A percentile compares a stretch with the other conserved stretches of the same genome.
These are phyloP conservation scores for Pseudomonodictys pantanalensis DNA, from an alignment of 495 filamentous ascomycete species.

Conservation along the genomic window DNA sequence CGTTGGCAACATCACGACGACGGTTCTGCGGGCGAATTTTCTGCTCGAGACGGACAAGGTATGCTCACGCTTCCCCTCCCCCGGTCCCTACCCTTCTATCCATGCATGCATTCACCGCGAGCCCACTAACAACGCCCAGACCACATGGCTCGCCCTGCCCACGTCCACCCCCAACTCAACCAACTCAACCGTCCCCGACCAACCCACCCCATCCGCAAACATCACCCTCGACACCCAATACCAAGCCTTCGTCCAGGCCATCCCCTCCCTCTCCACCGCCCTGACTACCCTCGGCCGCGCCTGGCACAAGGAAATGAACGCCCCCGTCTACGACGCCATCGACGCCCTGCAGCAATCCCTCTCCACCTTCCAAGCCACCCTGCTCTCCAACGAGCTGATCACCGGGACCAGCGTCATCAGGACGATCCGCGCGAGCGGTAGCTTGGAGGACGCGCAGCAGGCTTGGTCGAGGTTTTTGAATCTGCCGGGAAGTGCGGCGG, in stretches of 20 bases:
- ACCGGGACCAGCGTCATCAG: slow-evolving; percentile 20
- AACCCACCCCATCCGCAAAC: neutral
- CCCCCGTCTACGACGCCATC: slow-evolving; percentile 23
- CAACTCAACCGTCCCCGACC: neutral
- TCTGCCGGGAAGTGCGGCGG: slow-evolving; percentile 23
- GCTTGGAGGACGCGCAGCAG: slow-evolving; percentile 31
- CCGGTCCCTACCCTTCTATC: no score
- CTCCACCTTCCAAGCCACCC: neutral
- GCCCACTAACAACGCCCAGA: slow-evolving; percentile 1
- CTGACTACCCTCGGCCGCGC: slow-evolving; percentile 22
- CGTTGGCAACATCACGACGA: slow-evolving; percentile 15
- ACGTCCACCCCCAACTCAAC: neutral
- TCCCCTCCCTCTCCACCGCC: slow-evolving; percentile 26
- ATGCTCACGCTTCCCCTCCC: neutral
- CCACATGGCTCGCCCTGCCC: slow-evolving; percentile 8
- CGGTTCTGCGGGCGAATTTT: slow-evolving; percentile 14
- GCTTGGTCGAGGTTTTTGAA: slow-evolving; percentile 33
- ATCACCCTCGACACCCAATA: slow-evolving; percentile 17
- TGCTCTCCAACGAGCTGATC: slow-evolving; percentile 21
- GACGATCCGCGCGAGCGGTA: slow-evolving; percentile 32
- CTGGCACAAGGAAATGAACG: slow-evolving; percentile 33
- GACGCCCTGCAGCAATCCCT: slow-evolving; percentile 10
- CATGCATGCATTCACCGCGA: no score
- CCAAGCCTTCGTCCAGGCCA: slow-evolving; percentile 23
- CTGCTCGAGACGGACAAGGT: slow-evolving; percentile 14